Percentiles rank a stretch among this genome's conserved stretches.
Evolutionary conservation across 208 protist genomes (phyloP).

Genomic region (Leishmania mexicana): DNA sequence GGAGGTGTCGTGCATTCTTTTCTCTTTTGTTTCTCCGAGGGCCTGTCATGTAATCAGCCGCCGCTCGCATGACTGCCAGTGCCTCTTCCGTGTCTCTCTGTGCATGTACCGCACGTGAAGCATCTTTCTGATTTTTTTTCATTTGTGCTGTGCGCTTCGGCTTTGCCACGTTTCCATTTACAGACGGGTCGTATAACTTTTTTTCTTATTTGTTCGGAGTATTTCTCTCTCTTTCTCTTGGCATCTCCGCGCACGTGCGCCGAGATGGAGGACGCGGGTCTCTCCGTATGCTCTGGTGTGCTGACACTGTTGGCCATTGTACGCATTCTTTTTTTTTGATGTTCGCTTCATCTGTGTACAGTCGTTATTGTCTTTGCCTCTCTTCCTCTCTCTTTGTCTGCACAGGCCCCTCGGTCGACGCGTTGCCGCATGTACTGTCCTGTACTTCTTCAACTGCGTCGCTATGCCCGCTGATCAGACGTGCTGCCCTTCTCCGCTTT

Average conservation of each 20-base stretch:
- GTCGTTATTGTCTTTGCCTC: neutral
- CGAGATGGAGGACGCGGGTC: neutral
- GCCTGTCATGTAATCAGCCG: neutral
- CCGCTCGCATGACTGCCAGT: neutral
- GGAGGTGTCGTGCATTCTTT: neutral
- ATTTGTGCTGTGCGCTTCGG: neutral
- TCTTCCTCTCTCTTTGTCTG: neutral
- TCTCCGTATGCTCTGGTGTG: neutral
- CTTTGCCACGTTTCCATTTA: neutral
- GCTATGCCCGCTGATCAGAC: neutral
- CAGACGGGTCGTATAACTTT: too few species aligned
- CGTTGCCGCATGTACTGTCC: neutral
- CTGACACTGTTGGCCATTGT: neutral
- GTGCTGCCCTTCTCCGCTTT: neutral
- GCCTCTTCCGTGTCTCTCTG: neutral
- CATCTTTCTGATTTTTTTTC: too few species aligned
- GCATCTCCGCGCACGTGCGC: neutral
- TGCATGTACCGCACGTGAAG: too few species aligned
- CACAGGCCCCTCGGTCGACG: neutral
- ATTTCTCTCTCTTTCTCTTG: too few species aligned
- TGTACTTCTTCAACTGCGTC: neutral
- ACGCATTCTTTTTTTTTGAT: neutral
- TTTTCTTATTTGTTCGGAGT: too few species aligned
- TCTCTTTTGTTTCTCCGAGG: neutral
- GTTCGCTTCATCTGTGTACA: neutral